Base-by-base conservation (phyloP, 768 basidiomycete species). In the Xerocomellus amylosporus region DNA sequence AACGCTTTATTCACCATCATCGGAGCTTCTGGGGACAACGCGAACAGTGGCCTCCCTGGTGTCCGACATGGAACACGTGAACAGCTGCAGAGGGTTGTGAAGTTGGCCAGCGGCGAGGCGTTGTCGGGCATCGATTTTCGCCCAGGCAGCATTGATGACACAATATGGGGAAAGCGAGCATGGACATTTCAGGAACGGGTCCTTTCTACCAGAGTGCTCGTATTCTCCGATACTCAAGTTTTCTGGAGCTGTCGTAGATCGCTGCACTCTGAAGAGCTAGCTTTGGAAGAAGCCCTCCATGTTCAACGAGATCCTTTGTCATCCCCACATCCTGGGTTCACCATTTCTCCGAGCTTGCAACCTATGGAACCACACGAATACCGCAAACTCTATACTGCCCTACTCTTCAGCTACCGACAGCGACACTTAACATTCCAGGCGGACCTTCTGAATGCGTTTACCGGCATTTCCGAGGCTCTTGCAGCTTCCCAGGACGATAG, bases 111-210 rank as follows among this genome's bases (percentile, higher is more conserved):
- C 26, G 26, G 26, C 26, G 26, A 28, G 26, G 26, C 8, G 26
- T 28, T 28, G 26, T 28, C 26, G 26, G 26, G 26, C 26, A 28
- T 28, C 26, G 26, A 28, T 28, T 8, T 28, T 28, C 26, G 26
- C 26, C 26, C 24, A n/a, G 14, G 6, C 6, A 44, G 49, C 6
- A 56, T 63, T 14, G 20, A 53, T 3, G 31, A 34, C 12, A 52
- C 59, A 17, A 12, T 17, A n/a, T 58, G 60, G 54, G 59, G 51
- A n/a, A 7, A 56, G 9, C 38, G 63, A 10, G 56, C 50, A 20
- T 64, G 62, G 62, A 63, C 62, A 2, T 63, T 63, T 34, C 62
- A 63, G 37, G 62, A 63, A 7, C 62, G 62, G 9, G 19, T 54
- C 2, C 34, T 60, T 19, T 63, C 62, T 10, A 51, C 14, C 34